Conservation (phyloP, 1,139 yeast genomes). For the Yamadazyma atlantica region DNA sequence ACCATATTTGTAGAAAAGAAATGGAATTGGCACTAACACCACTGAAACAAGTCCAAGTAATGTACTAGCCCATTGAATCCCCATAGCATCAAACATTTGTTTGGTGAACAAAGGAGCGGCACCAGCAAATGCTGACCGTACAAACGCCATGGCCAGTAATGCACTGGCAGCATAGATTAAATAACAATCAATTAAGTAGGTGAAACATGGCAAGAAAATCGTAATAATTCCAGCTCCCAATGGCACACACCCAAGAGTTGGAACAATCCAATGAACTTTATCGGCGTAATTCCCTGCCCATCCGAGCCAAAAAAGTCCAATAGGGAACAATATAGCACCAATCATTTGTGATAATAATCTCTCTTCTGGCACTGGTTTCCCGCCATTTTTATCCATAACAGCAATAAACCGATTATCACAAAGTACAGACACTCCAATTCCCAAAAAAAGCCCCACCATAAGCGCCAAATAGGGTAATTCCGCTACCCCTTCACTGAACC, state of each 20-base stretch:
- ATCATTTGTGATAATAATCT: slow-evolving; percentile 73
- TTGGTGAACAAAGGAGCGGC: slow-evolving; percentile 52
- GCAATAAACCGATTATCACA: slow-evolving; percentile 27
- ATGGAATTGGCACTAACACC: slow-evolving; percentile 71
- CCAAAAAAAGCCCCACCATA: slow-evolving; percentile 59
- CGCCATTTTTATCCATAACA: slow-evolving; percentile 41
- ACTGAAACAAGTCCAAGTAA: slow-evolving; percentile 69
- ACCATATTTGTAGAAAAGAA: slow-evolving; percentile 68
- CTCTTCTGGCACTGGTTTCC: slow-evolving; percentile 73
- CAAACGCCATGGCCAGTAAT: slow-evolving; percentile 80
- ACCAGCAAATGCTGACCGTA: slow-evolving; percentile 61
- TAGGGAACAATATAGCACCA: slow-evolving; percentile 68
- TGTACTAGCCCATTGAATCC: slow-evolving; percentile 82
- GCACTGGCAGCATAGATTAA: slow-evolving; percentile 85
- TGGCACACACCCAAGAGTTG: slow-evolving; percentile 69
- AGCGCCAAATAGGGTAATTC: slow-evolving; percentile 64
- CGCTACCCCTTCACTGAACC: slow-evolving; percentile 50
- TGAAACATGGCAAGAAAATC: slow-evolving; percentile 75
- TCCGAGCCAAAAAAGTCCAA: slow-evolving; percentile 80
- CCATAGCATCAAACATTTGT: slow-evolving; percentile 73
- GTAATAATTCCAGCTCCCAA: slow-evolving; percentile 75
- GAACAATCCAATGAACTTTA: slow-evolving; percentile 80
- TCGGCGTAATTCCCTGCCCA: slow-evolving; percentile 80
- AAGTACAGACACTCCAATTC: slow-evolving; percentile 44
- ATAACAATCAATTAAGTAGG: slow-evolving; percentile 80